Evolutionary conservation across 2,329 filamentous ascomycete species (phyloP).

Genomic region (Fusarium duplospermum): DNA sequence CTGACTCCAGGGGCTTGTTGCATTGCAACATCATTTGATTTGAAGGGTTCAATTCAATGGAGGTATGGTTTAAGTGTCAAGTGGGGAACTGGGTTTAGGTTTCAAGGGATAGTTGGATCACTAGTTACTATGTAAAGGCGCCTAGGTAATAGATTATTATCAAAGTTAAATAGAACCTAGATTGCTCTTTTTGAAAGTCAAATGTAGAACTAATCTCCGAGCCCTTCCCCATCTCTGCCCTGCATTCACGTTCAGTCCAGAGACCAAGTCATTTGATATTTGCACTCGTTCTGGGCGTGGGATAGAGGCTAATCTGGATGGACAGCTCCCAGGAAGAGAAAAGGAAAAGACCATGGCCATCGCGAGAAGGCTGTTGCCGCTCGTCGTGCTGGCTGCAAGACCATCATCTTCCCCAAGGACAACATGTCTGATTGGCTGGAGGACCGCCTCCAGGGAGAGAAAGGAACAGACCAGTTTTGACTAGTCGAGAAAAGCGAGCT

Average conservation of each 20-base stretch:
- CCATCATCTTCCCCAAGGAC: conserved; percentile 93
- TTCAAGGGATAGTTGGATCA: neutral
- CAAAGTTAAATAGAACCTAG: neutral
- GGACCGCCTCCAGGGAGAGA: conserved; percentile 12
- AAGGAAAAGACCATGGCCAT: conserved; percentile 63
- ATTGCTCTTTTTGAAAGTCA: neutral
- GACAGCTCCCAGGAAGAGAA: neutral
- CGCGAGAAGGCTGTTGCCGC: conserved; percentile 98
- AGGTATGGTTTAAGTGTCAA: neutral
- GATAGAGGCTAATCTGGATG: neutral
- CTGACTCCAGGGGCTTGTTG: neutral
- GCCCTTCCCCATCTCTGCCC: neutral
- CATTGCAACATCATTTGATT: neutral
- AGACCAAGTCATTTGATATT: neutral
- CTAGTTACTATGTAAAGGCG: neutral
- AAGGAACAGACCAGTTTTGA: neutral
- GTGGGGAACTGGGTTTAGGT: neutral
- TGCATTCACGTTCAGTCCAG: neutral
- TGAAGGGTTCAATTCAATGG: neutral
- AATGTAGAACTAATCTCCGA: neutral
- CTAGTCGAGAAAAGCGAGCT: neutral
- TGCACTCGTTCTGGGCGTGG: neutral
- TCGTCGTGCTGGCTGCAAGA: conserved; percentile 89
- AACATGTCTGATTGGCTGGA: conserved; percentile 98
- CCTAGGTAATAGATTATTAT: neutral